Evolutionary conservation across 2,329 filamentous ascomycete species (phyloP).

Genomic region (Microascus cirrosus): DNA sequence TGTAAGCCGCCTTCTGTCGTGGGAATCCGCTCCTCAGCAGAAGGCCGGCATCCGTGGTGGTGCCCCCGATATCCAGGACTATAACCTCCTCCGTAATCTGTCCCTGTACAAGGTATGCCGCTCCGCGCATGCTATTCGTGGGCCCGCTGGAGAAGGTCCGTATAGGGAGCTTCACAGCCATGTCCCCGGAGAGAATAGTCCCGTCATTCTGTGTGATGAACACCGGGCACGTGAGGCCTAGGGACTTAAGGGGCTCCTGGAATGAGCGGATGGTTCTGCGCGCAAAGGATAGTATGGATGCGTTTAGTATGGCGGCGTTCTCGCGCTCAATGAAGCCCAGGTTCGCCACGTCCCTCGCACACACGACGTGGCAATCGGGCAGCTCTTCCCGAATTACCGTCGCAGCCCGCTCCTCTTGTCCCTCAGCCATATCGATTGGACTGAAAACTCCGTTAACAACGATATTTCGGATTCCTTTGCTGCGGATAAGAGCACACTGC

Average conservation of each 20-base stretch:
- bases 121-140: conserved; percentile 53
- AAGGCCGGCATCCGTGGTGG: conserved; percentile 53
- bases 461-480: conserved; percentile 31
- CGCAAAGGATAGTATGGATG: conserved; percentile 47
- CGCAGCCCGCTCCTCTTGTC: conserved; percentile 36
- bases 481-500: conserved; percentile 25
- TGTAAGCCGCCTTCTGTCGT: conserved; percentile 50
- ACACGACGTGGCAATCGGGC: conserved; percentile 32
- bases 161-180: conserved; percentile 45
- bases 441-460: conserved; percentile 40
- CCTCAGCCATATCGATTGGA: conserved; percentile 35
- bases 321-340: conserved; percentile 49
- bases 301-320: conserved; percentile 55
- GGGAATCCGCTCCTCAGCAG: conserved; percentile 52
- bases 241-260: conserved; percentile 26
- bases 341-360: conserved; percentile 39
- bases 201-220: conserved; percentile 57
- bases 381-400: conserved; percentile 27
- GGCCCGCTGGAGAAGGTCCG: conserved; percentile 51
- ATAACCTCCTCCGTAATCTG: conserved; percentile 30
- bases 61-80: conserved; percentile 58
- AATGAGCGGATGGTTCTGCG: conserved; percentile 45
- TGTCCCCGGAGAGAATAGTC: conserved; percentile 41
- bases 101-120: conserved; percentile 42
- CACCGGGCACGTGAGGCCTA: conserved; percentile 40